phyloP scores from a whole-genome alignment of 2,329 filamentous ascomycete species.

The Penicillium sp. region DNA sequence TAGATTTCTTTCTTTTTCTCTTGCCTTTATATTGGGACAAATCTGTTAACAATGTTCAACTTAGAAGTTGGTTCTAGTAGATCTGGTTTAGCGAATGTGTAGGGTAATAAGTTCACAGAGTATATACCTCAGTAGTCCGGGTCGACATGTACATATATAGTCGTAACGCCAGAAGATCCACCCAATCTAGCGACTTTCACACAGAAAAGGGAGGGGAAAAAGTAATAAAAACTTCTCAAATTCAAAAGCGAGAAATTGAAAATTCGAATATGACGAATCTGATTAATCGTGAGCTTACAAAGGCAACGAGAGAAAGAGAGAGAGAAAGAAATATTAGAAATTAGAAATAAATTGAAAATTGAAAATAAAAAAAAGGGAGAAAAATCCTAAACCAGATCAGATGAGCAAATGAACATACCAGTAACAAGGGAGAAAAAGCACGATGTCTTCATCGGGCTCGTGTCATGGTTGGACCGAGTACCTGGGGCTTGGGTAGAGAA shows the following conservation, averaged over 20 bases:
- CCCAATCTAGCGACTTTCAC: not conserved
- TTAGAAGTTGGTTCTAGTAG: not conserved
- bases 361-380: not conserved
- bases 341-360: not conserved
- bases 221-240: not conserved
- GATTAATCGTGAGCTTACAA: slow-evolving; percentile 5
- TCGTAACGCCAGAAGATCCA: not conserved
- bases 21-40: not conserved
- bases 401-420: slow-evolving; percentile 11
- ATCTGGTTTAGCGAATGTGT: not conserved
- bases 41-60: not conserved
- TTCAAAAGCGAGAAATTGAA: not conserved
- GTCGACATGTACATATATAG: not conserved
- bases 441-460: slow-evolving; percentile 1
- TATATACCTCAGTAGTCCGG: not conserved
- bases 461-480: slow-evolving; percentile 11
- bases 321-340: slow-evolving; percentile 1
- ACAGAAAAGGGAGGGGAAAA: not conserved
- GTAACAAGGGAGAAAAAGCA: slow-evolving; percentile 2
- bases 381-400: not conserved
- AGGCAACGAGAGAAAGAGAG: not conserved
- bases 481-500: slow-evolving; percentile 13
- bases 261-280: slow-evolving; percentile 18
- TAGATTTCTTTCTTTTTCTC: not conserved
- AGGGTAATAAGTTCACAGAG: not conserved